Base-by-base conservation (phyloP, 1,139 yeast species). In the Groenewaldozyma auringiensis region DNA sequence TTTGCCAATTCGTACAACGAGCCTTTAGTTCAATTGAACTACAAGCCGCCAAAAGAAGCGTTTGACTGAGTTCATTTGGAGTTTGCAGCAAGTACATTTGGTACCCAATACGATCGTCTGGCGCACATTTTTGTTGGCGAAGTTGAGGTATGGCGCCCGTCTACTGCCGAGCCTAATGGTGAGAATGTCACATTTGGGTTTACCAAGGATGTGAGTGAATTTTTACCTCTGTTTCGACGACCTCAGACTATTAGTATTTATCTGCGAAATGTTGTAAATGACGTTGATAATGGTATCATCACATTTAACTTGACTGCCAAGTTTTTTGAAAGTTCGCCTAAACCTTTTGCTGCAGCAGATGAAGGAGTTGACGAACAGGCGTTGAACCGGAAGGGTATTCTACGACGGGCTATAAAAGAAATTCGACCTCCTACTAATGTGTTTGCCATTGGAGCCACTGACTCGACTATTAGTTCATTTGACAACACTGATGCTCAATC, bases 131-230 rank as follows among this genome's bases (percentile, higher is more conserved):
- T 75, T 57, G 62, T 86, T 21, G 75, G 76, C 44, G 84, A 81
- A 18, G 71, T 74, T 14, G 85, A 84, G 53, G 65, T 86, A 31
- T 86, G 95, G 95, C 72, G 95, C 62, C 81, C 94, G 0, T 81
- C 92, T 2, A 86, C 95, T 2, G 79, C 84, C 18, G 95, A 86
- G 62, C 95, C 95, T 0, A 75, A 78, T 50, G 42, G 42, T 3
- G 62, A 66, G 16, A 57, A 56, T 22, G 53, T 63, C 2, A 72
- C 75, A 2, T 71, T 69, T 55, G 60, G 66, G 11, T 68, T 74
- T 43, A 66, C 71, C 27, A 85, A 83, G 58, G 95, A 86, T 58
- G 75, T 84, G 1, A 72, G 89, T 2, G 66, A 67, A 25, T 85
- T 78, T 58, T 58, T 72, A 11, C 54, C 70, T 0, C 64, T 85